Conservation (phyloP, 2,329 filamentous ascomycete genomes). For the Phialophora chinensis region DNA sequence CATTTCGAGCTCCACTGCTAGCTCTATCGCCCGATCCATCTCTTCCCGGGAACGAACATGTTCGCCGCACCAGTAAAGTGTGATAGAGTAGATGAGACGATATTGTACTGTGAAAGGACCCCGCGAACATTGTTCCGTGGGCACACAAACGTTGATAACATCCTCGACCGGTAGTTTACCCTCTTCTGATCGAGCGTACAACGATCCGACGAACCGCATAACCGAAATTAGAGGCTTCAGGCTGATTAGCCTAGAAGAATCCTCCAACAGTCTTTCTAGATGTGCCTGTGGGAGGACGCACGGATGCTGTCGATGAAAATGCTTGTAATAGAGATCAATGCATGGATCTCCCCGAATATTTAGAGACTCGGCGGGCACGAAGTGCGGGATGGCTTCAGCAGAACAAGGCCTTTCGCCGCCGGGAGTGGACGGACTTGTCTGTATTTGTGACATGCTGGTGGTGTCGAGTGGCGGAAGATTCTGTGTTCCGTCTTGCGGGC, state of each 20-base stretch:
- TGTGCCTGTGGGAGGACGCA: conserved; percentile 40
- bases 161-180: conserved; percentile 5
- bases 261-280: conserved; percentile 30
- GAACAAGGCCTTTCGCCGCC: background rate
- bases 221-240: conserved; percentile 40
- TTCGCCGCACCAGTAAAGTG: conserved; percentile 76
- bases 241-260: conserved; percentile 21
- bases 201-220: conserved; percentile 44
- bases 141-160: background rate
- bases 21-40: conserved; percentile 36
- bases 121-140: conserved; percentile 8
- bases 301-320: conserved; percentile 44
- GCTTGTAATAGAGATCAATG: conserved; percentile 42
- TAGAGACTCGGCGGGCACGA: conserved; percentile 18
- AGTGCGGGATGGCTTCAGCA: background rate
- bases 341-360: conserved; percentile 23
- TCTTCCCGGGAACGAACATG: conserved; percentile 71
- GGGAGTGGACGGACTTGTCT: background rate
- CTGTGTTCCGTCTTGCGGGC: background rate
- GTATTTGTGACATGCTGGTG: conserved; percentile 6
- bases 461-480: background rate
- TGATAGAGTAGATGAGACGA: conserved; percentile 76
- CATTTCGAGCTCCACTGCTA: conserved; percentile 41
- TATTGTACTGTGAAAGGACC: conserved; percentile 70
- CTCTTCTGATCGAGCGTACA: conserved; percentile 23